Evolutionary conservation across 441 rosid species (phyloP), one percentile per base, ranked within the genome.

Genomic region (Metrosideros polymorpha): DNA sequence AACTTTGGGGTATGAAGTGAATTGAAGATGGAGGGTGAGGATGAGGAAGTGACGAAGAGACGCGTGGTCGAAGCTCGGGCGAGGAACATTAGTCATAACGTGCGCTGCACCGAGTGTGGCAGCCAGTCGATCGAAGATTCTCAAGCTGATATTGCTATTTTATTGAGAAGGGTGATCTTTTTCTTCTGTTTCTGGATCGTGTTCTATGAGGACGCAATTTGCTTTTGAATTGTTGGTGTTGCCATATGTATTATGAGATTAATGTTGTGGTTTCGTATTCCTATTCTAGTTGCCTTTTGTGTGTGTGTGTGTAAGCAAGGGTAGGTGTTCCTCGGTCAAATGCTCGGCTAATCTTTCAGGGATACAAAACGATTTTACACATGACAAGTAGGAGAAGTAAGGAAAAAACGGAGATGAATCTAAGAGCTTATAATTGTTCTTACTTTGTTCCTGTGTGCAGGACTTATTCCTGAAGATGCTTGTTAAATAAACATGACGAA

Each of bases 71-170:
- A 98, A 13, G 95, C 99, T 87, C 91, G 98, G 75, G 99, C 99
- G 51, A 93, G 97, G 90, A 97, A 94, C 88, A 96, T 95, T 39
- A 97, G 97, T 91, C 99, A 93, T 89, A 98, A 94, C 57, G 99
- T 98, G 51, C 94, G 99, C 8, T 98, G 99, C 91, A 96, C 98
- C 0, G 99, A 98, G 90, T 96, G 99, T 87, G 99, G 99, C 49
- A 96, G 98, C 90, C 99, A 95, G 91, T 96, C 98, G 71, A 98
- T 98, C 87, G 99, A 98, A 93, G 99, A 98, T 89, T 96, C 99
- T 30, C 99, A 98, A 89, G 99, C 99, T 47, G 99, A 98, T 92
- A 84, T 98, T 4, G 99, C 98, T 51, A 92, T 98, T 89, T 98
- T 96, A 89, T 97, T 94, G 82, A 93, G 98, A 86, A 94, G 94